Evolutionary conservation across 495 filamentous ascomycete species (phyloP).

Genomic region (Letharia lupina): DNA sequence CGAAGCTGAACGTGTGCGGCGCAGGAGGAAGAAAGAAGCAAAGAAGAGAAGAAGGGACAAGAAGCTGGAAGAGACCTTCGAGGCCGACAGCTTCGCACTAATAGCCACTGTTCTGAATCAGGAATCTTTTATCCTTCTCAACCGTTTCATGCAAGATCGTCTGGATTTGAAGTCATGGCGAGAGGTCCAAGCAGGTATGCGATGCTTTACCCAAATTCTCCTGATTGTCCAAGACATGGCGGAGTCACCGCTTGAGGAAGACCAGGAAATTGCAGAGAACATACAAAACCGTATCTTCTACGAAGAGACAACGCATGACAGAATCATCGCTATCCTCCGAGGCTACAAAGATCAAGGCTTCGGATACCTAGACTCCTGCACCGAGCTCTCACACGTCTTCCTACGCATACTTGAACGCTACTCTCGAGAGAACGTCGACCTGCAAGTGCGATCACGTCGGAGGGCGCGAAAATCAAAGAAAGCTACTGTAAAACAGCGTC

Average conservation of each 20-base stretch:
- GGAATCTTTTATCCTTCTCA: constrained; percentile 82
- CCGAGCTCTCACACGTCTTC: constrained; percentile 86
- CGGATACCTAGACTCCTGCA: constrained; percentile 84
- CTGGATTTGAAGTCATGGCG: constrained; percentile 79
- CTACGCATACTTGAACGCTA: constrained; percentile 86
- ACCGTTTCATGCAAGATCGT: constrained; percentile 67
- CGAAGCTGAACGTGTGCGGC: constrained; percentile 72
- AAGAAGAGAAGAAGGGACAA: constrained; percentile 34
- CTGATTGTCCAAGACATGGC: constrained; percentile 93
- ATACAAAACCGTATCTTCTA: constrained; percentile 96
- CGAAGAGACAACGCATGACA: constrained; percentile 88
- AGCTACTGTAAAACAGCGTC: constrained; percentile 33
- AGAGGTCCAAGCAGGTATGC: constrained; percentile 79
- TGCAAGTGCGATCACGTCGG: constrained; percentile 79
- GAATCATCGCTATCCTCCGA: constrained; percentile 66
- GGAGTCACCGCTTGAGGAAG: constrained; percentile 73
- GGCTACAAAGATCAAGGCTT: constrained; percentile 90
- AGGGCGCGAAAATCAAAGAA: constrained; percentile 63
- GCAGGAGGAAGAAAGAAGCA: constrained; percentile 42
- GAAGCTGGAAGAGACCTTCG: constrained; percentile 38
- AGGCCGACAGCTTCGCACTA: constrained; percentile 72
- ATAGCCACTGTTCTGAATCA: constrained; percentile 87
- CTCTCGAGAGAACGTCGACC: constrained; percentile 84
- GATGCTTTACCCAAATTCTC: constrained; percentile 71
- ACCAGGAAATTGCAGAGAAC: constrained; percentile 97